Percentiles rank a stretch among this genome's conserved stretches.
These are phyloP conservation scores for Cucumis melo DNA, from an alignment of 306 rosid genomes.

Conservation along the genomic window DNA sequence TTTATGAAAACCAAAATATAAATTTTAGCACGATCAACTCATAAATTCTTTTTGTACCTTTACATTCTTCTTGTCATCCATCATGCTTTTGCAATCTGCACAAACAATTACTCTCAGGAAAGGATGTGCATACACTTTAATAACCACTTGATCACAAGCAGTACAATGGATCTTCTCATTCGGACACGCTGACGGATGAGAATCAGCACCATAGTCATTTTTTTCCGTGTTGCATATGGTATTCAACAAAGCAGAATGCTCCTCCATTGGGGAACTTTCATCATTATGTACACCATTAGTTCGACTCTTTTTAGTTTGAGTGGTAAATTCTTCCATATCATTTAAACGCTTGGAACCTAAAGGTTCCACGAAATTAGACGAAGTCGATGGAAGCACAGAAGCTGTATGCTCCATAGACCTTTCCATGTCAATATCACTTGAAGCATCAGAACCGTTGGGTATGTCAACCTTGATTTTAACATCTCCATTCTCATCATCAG, in stretches of 20 bases:
- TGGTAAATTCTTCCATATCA: slow-evolving; percentile 29
- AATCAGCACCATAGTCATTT: slow-evolving; percentile 15
- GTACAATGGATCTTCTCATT: slow-evolving; percentile 46
- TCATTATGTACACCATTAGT: slow-evolving; percentile 19
- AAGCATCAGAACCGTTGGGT: slow-evolving; percentile 25
- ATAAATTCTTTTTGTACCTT: slow-evolving; percentile 23
- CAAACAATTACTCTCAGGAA: slow-evolving; percentile 58
- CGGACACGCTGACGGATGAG: slow-evolving; percentile 22
- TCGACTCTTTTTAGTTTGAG: slow-evolving; percentile 42
- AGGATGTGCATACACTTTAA: slow-evolving; percentile 51
- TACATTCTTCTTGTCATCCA: slow-evolving; percentile 31
- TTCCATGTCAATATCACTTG: slow-evolving; percentile 24
- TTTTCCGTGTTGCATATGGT: slow-evolving; percentile 22
- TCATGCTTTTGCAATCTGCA: slow-evolving; percentile 42
- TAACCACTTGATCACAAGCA: slow-evolving; percentile 41
- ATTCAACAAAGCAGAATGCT: slow-evolving; percentile 20
- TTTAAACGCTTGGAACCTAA: slow-evolving; percentile 53
- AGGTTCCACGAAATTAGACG: slow-evolving; percentile 24
- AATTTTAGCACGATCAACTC: slow-evolving; percentile 1
- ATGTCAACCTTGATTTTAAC: slow-evolving; percentile 16
- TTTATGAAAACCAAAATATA: background rate
- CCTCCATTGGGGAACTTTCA: slow-evolving; percentile 22
- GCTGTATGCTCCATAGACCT: slow-evolving; percentile 13
- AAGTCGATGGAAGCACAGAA: slow-evolving; percentile 17
- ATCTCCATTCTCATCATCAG: slow-evolving; percentile 18